These are phyloP conservation scores for Zasmidium citrigriseum DNA, from an alignment of 2,329 filamentous ascomycete genomes.

Conservation along the genomic window DNA sequence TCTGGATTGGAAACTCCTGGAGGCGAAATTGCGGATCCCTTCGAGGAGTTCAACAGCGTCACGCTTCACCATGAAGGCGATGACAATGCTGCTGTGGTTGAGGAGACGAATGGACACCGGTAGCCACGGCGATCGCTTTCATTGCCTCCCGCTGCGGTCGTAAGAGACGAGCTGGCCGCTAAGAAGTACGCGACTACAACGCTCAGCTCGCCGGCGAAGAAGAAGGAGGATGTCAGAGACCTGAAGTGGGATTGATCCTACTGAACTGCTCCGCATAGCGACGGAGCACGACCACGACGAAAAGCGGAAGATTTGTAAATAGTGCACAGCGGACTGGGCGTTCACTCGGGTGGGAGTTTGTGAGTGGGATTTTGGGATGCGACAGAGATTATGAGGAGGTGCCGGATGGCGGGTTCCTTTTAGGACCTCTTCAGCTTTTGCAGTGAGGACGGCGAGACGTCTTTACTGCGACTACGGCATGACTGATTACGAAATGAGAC, in stretches of 20 bases:
- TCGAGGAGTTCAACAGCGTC: slow-evolving; percentile 98
- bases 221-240: background rate
- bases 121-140: slow-evolving; percentile 18
- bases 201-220: background rate
- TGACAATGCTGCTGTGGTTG: slow-evolving; percentile 36
- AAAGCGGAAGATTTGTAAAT: slow-evolving; percentile 19
- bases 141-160: background rate
- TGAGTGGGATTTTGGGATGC: background rate
- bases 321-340: slow-evolving; percentile 19
- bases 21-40: slow-evolving; percentile 81
- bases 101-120: slow-evolving; percentile 23
- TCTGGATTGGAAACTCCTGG: slow-evolving; percentile 83
- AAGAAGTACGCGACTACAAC: background rate
- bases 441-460: background rate
- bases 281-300: background rate
- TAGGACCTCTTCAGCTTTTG: background rate
- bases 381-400: background rate
- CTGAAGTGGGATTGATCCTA: background rate
- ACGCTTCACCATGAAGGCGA: slow-evolving; percentile 96
- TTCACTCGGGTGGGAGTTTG: slow-evolving; percentile 7
- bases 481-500: slow-evolving; percentile 5
- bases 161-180: background rate
- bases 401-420: background rate
- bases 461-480: background rate
- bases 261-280: background rate